These are phyloP conservation scores for Cyberlindnera maclurae DNA, from an alignment of 805 yeast genomes.

Conservation along the genomic window DNA sequence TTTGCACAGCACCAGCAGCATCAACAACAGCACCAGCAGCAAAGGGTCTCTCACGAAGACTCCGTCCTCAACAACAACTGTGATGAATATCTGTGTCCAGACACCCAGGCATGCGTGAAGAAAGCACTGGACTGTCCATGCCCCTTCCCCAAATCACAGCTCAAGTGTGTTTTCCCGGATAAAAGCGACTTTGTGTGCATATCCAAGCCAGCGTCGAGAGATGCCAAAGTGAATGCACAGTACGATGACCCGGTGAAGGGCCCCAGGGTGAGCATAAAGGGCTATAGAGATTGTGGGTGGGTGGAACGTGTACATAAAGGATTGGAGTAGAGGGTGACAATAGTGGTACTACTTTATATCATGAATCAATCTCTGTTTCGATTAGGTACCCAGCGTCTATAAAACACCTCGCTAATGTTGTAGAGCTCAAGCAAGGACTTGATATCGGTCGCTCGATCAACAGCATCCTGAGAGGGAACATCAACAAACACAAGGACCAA, in stretches of 20 bases:
- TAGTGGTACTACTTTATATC: background rate
- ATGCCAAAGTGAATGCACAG: constrained; percentile 27
- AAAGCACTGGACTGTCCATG: constrained; percentile 77
- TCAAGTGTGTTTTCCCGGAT: constrained; percentile 73
- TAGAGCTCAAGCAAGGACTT: constrained; percentile 34
- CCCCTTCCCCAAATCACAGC: constrained; percentile 77
- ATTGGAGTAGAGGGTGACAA: constrained; percentile 23
- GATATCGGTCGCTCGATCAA: constrained; percentile 23
- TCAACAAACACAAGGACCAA: constrained; percentile 65
- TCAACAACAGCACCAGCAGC: constrained; percentile 30
- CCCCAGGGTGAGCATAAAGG: constrained; percentile 38
- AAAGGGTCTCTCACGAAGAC: constrained; percentile 28
- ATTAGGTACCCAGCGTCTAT: constrained; percentile 81
- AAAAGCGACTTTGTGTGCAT: constrained; percentile 66
- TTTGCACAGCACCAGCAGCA: constrained; percentile 33
- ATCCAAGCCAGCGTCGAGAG: constrained; percentile 61
- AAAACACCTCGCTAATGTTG: constrained; percentile 56
- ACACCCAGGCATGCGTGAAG: constrained; percentile 71
- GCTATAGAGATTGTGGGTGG: constrained; percentile 79
- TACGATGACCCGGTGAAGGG: constrained; percentile 42
- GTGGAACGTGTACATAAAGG: constrained; percentile 68
- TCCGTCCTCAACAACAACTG: constrained; percentile 41
- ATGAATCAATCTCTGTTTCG: constrained; percentile 60
- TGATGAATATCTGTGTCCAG: constrained; percentile 68
- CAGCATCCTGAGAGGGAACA: constrained; percentile 34